A percentile compares a stretch with the other conserved stretches of the same genome.
Conservation (phyloP, 2,329 filamentous ascomycete genomes). For the Aphanocladium album region DNA sequence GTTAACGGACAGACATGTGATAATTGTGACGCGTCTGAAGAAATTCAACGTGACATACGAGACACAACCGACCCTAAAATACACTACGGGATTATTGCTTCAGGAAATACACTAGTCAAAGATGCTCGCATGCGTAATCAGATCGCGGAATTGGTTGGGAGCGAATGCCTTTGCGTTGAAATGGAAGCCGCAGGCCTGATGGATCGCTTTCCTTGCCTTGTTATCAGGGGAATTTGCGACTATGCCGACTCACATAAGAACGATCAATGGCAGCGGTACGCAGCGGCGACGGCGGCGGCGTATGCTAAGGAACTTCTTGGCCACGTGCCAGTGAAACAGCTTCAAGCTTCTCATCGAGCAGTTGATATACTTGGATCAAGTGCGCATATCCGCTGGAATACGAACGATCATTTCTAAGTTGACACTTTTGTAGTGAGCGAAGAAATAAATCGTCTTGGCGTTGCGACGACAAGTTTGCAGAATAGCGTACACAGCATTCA, state of each 20-base stretch:
- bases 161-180: slow-evolving; percentile 21
- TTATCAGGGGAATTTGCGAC: slow-evolving; percentile 31
- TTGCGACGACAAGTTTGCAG: no score
- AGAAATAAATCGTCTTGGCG: no score
- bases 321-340: no score
- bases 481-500: no score
- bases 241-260: slow-evolving; percentile 27
- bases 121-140: slow-evolving; percentile 14
- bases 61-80: slow-evolving; percentile 13
- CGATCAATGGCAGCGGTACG: slow-evolving; percentile 21
- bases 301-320: slow-evolving; percentile 2
- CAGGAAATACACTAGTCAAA: slow-evolving; percentile 19
- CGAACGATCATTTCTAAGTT: no score
- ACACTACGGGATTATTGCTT: slow-evolving; percentile 22
- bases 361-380: no score
- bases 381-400: no score
- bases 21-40: not conserved
- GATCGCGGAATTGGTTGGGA: not conserved
- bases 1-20: slow-evolving; percentile 6
- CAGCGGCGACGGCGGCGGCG: slow-evolving; percentile 20
- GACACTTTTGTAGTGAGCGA: no score
- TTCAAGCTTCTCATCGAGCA: no score
- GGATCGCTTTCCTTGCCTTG: slow-evolving; percentile 21
- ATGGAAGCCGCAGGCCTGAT: slow-evolving; percentile 20
- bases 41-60: slow-evolving; percentile 4